Conservation (phyloP, 2,329 filamentous ascomycete species). For the Colletotrichum endophyticum region DNA sequence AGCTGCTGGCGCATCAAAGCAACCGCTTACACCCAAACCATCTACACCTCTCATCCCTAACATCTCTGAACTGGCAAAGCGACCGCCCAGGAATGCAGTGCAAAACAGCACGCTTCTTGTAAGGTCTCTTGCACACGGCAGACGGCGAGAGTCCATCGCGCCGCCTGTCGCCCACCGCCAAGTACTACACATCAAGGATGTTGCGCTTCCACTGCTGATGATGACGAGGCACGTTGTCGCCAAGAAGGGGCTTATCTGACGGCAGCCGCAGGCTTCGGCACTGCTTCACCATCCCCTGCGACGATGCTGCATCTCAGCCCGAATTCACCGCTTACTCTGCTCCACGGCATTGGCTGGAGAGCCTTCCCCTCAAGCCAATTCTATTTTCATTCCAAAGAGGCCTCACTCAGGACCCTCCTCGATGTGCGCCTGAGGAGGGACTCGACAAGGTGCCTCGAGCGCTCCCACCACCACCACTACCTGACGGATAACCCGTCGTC, state of each 20-base stretch:
- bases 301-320: conserved; percentile 5
- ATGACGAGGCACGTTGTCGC: conserved; percentile 7
- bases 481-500: not conserved
- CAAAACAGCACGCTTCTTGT: not conserved
- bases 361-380: not conserved
- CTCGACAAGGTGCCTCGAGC: not conserved
- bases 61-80: not conserved
- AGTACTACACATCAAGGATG: not conserved
- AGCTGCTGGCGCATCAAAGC: not conserved
- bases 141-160: not conserved
- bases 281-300: not conserved
- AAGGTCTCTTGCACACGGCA: not conserved
- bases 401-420: not conserved
- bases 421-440: not conserved
- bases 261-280: conserved; percentile 16
- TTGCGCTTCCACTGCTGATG: not conserved
- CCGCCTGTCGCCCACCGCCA: not conserved
- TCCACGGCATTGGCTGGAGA: not conserved
- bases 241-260: conserved; percentile 16
- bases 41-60: not conserved
- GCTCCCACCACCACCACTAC: not conserved
- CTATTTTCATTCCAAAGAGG: not conserved
- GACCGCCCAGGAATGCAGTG: not conserved
- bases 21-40: not conserved
- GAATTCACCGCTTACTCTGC: not conserved